Evolutionary conservation across 2,329 filamentous ascomycete genomes (phyloP), one percentile per base, ranked within the genome.

Genomic region (Exophiala phaeomuriformis): DNA sequence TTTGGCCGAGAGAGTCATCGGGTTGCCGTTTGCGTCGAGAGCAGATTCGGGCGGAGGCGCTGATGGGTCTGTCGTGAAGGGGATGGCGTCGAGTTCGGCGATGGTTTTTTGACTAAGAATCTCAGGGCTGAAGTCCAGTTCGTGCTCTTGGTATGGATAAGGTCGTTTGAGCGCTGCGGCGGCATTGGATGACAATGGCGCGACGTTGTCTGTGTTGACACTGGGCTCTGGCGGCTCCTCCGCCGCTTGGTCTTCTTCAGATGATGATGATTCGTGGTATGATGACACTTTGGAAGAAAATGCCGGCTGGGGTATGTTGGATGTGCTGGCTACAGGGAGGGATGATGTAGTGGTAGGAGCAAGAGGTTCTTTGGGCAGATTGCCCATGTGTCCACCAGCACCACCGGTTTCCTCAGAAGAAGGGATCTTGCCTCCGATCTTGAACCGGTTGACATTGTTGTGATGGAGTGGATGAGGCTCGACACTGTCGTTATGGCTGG

Each of bases 81-180:
- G 66, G 56, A 80, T 75, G 2, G 68, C 67, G 56, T 73, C 72
- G 2, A 81, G 69, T n/a, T 75, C 68, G 0, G 70, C 62, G 53
- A 77, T 79, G 0, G 66, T 65, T 67, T 77, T 78, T 9, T 67
- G 64, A 35, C 68, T 67, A 1, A 81, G 69, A 9, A 68, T 58
- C 12, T 72, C 66, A 1, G 64, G 64, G 2, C 75, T 71, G 56
- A 80, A 80, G 61, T 80, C 78, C 28, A 71, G 64, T 60, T 70
- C 67, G 8, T 71, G 55, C 4, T 41, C 41, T 32, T 55, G 37
- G 12, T 35, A 47, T 3, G 53, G 49, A 19, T 35, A 47, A 3
- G 53, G 49, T 31, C 52, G 54, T 58, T 62, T 66, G 53, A 28
- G 47, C 19, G 27, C 30, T 6, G 31, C 43, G 7, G 39, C 27